A percentile compares a stretch with the other conserved stretches of the same genome.
phyloP scores from a whole-genome alignment of 108 stramenopile genomes.

The Skeletonema menzelii region DNA sequence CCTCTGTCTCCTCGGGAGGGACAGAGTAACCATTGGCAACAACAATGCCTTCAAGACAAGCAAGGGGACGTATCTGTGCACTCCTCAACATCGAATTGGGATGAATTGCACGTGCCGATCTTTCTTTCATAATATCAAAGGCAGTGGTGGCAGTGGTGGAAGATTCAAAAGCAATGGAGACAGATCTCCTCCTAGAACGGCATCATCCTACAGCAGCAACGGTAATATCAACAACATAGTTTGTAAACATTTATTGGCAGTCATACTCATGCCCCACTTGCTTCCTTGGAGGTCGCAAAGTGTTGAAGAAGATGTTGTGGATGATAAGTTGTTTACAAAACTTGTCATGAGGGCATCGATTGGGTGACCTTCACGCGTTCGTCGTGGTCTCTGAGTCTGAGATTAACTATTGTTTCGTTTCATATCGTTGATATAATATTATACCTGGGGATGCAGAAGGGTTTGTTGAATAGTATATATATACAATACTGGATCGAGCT shows the following conservation, averaged over 20 bases:
- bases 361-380: slow-evolving; percentile 2
- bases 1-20: slow-evolving; percentile 32
- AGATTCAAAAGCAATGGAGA: not conserved
- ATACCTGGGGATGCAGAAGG: not conserved
- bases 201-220: not conserved
- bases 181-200: not conserved
- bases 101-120: slow-evolving; percentile 40
- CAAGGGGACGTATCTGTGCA: not conserved
- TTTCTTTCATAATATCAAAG: slow-evolving; percentile 37
- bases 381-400: not conserved
- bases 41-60: not conserved
- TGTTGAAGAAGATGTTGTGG: slow-evolving; percentile 18
- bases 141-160: not conserved
- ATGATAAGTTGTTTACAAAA: slow-evolving; percentile 36
- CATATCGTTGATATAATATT: not conserved
- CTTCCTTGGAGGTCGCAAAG: slow-evolving; percentile 25
- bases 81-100: slow-evolving; percentile 14
- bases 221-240: not conserved
- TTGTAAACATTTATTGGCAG: slow-evolving; percentile 42
- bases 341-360: slow-evolving; percentile 28
- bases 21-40: not conserved
- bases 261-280: slow-evolving; percentile 44
- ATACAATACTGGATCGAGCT: not conserved
- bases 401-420: not conserved
- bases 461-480: not conserved